Percentiles rank a stretch among this genome's conserved stretches.
Evolutionary conservation across 176 grass and related monocot species (phyloP).

Genomic region (Aegilops tauschii): DNA sequence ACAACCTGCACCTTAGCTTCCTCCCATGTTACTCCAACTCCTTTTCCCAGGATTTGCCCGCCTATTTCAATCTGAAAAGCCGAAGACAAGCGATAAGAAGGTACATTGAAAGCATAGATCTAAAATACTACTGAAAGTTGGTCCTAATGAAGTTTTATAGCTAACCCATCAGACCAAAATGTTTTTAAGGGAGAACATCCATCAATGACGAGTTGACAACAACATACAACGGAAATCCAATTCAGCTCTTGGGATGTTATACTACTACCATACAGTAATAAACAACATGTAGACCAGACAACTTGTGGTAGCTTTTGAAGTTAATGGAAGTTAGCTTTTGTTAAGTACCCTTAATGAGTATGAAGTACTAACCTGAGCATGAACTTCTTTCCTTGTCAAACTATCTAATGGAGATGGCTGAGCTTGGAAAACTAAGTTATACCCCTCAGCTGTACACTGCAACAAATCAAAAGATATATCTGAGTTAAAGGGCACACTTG

Average conservation of each 20-base stretch:
- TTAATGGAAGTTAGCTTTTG: not conserved
- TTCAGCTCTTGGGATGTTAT: not conserved
- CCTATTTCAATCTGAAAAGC: slow-evolving; percentile 70
- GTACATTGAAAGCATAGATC: not conserved
- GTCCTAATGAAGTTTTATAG: not conserved
- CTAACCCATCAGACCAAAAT: slow-evolving; percentile 5
- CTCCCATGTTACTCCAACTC: slow-evolving; percentile 72
- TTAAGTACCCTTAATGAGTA: slow-evolving; percentile 11
- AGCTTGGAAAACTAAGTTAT: slow-evolving; percentile 61
- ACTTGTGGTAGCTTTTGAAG: not conserved
- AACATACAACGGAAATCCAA: not conserved
- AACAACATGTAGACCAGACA: not conserved
- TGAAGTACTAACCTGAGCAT: slow-evolving; percentile 54
- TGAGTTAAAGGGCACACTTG: slow-evolving; percentile 8
- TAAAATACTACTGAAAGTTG: not conserved
- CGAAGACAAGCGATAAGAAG: not conserved
- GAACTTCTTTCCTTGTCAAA: slow-evolving; percentile 48
- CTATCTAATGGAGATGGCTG: slow-evolving; percentile 47
- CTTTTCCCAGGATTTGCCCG: slow-evolving; percentile 54
- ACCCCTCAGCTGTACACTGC: slow-evolving; percentile 70
- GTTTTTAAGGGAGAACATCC: not conserved
- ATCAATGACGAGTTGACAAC: not conserved
- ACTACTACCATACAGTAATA: not conserved
- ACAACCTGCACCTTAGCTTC: slow-evolving; percentile 79
- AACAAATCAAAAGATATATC: slow-evolving; percentile 24